Evolutionary conservation across 495 filamentous ascomycete genomes (phyloP).

Genomic region (Hyaloscypha variabilis): DNA sequence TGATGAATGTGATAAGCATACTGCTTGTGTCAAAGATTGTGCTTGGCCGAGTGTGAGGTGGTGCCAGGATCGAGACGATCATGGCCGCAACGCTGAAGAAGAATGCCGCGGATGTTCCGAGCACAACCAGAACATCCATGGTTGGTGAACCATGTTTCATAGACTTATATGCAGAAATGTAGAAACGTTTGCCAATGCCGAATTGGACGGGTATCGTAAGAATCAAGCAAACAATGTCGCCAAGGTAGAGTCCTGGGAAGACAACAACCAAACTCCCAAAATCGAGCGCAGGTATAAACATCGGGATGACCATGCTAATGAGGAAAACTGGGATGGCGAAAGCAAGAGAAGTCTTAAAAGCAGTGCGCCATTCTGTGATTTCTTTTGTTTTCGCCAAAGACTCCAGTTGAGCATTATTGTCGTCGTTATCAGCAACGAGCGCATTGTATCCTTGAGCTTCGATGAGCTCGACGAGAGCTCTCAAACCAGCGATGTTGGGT

Average conservation of each 20-base stretch:
- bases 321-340: slow-evolving; percentile 94
- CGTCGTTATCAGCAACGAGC: slow-evolving; percentile 84
- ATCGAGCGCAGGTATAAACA: slow-evolving; percentile 72
- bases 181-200: slow-evolving; percentile 92
- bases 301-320: slow-evolving; percentile 89
- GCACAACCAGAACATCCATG: slow-evolving; percentile 95
- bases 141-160: slow-evolving; percentile 87
- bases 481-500: slow-evolving; percentile 71
- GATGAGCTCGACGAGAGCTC: slow-evolving; percentile 78
- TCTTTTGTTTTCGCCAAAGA: slow-evolving; percentile 95
- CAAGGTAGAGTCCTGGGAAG: slow-evolving; percentile 78
- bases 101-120: slow-evolving; percentile 96
- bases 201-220: slow-evolving; percentile 96
- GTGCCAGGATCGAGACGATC: slow-evolving; percentile 70
- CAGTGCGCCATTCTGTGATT: slow-evolving; percentile 85
- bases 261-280: slow-evolving; percentile 66
- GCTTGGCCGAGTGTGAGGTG: slow-evolving; percentile 73
- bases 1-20: slow-evolving; percentile 98
- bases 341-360: slow-evolving; percentile 70
- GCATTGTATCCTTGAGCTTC: slow-evolving; percentile 85
- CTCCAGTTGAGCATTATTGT: slow-evolving; percentile 96
- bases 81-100: slow-evolving; percentile 94
- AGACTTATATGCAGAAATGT: slow-evolving; percentile 86
- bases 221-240: slow-evolving; percentile 78
- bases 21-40: slow-evolving; percentile 98